These are phyloP conservation scores for Saccharomycopsis malanga DNA, from an alignment of 805 yeast genomes.

Conservation along the genomic window DNA sequence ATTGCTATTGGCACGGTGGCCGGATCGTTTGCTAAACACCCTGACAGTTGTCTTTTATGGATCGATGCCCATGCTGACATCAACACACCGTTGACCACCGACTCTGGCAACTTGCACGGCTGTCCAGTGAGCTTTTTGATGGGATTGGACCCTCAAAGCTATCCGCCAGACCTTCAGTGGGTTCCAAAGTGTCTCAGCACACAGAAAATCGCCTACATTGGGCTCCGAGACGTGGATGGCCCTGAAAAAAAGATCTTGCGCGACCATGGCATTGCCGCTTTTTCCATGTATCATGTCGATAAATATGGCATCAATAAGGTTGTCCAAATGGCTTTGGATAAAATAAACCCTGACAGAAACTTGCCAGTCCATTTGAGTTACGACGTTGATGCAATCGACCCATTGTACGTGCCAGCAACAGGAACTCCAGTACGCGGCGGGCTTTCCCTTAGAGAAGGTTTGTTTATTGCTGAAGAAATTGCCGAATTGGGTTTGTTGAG, in stretches of 20 bases:
- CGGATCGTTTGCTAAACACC: constrained; percentile 70
- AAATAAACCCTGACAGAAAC: constrained; percentile 62
- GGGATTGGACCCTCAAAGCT: constrained; percentile 64
- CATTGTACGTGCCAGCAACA: constrained; percentile 89
- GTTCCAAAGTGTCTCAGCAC: constrained; percentile 61
- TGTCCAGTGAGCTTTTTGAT: constrained; percentile 89
- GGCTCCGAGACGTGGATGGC: constrained; percentile 85
- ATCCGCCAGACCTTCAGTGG: constrained; percentile 79
- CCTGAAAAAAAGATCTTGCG: constrained; percentile 73
- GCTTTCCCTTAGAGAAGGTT: constrained; percentile 85
- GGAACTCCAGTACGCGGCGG: constrained; percentile 99
- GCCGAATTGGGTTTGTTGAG: constrained; percentile 85
- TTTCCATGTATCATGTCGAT: constrained; percentile 93
- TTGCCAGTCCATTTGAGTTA: constrained; percentile 84
- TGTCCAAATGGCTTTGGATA: constrained; percentile 81
- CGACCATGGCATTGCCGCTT: constrained; percentile 72
- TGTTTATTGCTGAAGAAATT: constrained; percentile 84
- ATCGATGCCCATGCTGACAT: constrained; percentile 98
- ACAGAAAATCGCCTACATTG: constrained; percentile 80
- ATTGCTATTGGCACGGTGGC: constrained; percentile 90
- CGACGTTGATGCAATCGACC: constrained; percentile 97
- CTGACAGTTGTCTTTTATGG: constrained; percentile 90
- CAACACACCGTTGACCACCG: constrained; percentile 78
- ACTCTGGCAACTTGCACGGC: constrained; percentile 90
- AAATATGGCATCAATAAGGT: constrained; percentile 89